Conservation (phyloP, 805 yeast species). For the Candida vartiovaarae region DNA sequence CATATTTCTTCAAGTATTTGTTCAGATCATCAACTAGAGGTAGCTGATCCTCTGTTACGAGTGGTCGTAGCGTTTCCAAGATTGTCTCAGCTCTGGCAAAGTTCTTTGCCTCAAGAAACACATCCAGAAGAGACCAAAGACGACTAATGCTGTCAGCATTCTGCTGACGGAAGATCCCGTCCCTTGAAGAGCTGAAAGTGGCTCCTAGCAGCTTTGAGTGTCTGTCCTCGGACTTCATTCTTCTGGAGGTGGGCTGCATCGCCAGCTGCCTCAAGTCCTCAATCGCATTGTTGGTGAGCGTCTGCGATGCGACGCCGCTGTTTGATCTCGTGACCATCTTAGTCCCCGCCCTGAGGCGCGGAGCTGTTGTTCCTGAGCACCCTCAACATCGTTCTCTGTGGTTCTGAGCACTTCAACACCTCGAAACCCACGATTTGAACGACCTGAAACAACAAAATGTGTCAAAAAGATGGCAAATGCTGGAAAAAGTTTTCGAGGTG, state of each 20-base stretch:
- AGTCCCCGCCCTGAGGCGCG: not conserved
- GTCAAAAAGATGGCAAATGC: not conserved
- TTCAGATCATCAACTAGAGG: slow-evolving; percentile 63
- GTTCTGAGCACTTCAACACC: too few species aligned
- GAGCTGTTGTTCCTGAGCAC: not conserved
- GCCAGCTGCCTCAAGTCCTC: slow-evolving; percentile 13
- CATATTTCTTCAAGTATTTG: slow-evolving; percentile 43
- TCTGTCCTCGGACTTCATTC: not conserved
- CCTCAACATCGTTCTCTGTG: slow-evolving; percentile 2
- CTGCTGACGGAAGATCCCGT: slow-evolving; percentile 17
- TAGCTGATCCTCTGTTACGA: slow-evolving; percentile 31
- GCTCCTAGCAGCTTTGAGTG: slow-evolving; percentile 9
- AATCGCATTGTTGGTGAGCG: slow-evolving; percentile 1
- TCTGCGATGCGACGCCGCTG: not conserved
- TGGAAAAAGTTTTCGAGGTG: not conserved
- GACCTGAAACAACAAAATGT: not conserved
- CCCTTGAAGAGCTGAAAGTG: slow-evolving; percentile 17
- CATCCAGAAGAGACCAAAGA: slow-evolving; percentile 73
- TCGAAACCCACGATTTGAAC: too few species aligned
- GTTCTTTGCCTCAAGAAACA: slow-evolving; percentile 61
- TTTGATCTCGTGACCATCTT: not conserved
- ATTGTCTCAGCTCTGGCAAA: slow-evolving; percentile 65
- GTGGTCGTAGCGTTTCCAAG: slow-evolving; percentile 51
- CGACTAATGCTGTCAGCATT: slow-evolving; percentile 52
- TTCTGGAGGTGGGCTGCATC: not conserved